Conservation (phyloP, 768 basidiomycete species). For the Galerina marginata region DNA sequence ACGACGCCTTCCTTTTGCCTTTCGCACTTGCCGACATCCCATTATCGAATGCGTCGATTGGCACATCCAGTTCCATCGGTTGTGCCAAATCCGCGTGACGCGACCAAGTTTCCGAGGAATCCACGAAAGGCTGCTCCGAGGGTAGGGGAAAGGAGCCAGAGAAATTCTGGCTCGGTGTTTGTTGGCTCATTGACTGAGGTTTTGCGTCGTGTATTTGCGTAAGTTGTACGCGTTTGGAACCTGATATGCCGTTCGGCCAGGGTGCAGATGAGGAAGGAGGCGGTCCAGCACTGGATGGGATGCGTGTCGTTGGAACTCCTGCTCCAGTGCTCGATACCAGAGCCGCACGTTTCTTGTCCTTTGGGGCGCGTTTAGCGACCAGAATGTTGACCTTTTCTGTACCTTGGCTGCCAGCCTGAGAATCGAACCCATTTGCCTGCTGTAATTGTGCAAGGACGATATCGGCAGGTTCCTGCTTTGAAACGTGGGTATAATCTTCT, state of each 20-base stretch:
- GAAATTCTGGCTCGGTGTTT: conserved; percentile 21
- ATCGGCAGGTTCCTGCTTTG: conserved; percentile 36
- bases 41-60: conserved; percentile 57
- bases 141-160: conserved; percentile 50
- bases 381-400: conserved; percentile 74
- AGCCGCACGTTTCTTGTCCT: conserved; percentile 62
- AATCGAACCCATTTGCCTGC: conserved; percentile 42
- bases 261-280: conserved; percentile 26
- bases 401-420: conserved; percentile 34
- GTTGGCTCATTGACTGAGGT: conserved; percentile 10
- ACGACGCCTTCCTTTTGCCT: conserved; percentile 58
- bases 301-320: conserved; percentile 17
- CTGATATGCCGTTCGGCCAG: conserved; percentile 27
- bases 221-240: conserved; percentile 43
- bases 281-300: conserved; percentile 18
- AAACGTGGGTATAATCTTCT: conserved; percentile 69
- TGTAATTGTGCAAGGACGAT: conserved; percentile 36
- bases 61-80: conserved; percentile 55
- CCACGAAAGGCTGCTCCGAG: conserved; percentile 54
- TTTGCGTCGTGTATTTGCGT: conserved; percentile 33
- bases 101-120: conserved; percentile 40
- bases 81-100: conserved; percentile 32
- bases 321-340: conserved; percentile 20
- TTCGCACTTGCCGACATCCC: conserved; percentile 34
- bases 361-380: conserved; percentile 72